Percentiles rank a stretch among this genome's conserved stretches.
Conservation (phyloP, 352 stramenopile species). For the Phytophthora citricola region DNA sequence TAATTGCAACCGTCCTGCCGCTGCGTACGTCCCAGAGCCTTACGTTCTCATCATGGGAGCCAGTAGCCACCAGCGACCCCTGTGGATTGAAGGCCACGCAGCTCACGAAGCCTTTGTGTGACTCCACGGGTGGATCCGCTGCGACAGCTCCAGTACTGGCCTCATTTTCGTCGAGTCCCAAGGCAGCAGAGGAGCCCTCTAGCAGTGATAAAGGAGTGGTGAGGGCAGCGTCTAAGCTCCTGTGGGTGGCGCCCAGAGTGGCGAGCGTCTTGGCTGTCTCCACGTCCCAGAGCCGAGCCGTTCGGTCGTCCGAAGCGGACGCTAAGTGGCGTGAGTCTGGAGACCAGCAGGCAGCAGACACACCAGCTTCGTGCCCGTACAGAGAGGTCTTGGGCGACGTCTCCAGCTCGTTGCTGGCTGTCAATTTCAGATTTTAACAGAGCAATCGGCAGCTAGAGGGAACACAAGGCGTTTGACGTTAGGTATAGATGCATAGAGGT, state of each 20-base stretch:
- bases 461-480: background rate
- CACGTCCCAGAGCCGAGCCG: slow-evolving; percentile 95
- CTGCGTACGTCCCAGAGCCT: slow-evolving; percentile 96
- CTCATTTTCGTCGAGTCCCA: slow-evolving; percentile 32
- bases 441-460: slow-evolving; percentile 69
- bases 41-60: slow-evolving; percentile 95
- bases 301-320: slow-evolving; percentile 96
- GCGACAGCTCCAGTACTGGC: slow-evolving; percentile 33
- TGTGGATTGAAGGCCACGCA: slow-evolving; percentile 94
- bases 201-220: slow-evolving; percentile 37
- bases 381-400: slow-evolving; percentile 47
- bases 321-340: slow-evolving; percentile 86
- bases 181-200: slow-evolving; percentile 24
- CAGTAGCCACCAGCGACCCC: slow-evolving; percentile 90
- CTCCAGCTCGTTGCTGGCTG: slow-evolving; percentile 22
- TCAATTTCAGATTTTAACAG: slow-evolving; percentile 75
- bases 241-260: slow-evolving; percentile 66
- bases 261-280: slow-evolving; percentile 79
- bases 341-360: slow-evolving; percentile 95
- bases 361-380: slow-evolving; percentile 92
- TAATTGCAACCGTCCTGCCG: slow-evolving; percentile 86
- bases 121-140: slow-evolving; percentile 73
- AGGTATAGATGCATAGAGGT: background rate
- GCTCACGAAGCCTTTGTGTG: slow-evolving; percentile 96
- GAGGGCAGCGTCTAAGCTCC: slow-evolving; percentile 42